Base-by-base conservation (phyloP, 2,329 filamentous ascomycete species). In the Lasiodiplodia sp. region DNA sequence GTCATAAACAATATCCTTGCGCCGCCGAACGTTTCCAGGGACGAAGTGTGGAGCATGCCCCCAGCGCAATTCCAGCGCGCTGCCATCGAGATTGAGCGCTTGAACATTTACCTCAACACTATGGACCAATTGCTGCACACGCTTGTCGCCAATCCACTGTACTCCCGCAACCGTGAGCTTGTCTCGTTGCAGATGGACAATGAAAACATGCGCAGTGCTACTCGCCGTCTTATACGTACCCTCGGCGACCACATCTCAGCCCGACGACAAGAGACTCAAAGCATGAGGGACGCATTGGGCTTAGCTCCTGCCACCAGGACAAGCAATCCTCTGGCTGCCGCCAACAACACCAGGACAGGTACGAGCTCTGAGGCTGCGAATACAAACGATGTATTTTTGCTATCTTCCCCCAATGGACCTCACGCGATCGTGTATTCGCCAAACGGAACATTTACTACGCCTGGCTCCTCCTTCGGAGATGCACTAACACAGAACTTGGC, bases 391-490 rank as follows among this genome's bases (percentile, higher is more conserved):
- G 23, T 79, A 7, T 80, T 79, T 64, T 71, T 79, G 11, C 73
- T 80, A 0, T 78, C 77, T 31, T 77, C 77, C 67, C 77, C 78
- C 0, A 76, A 78, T 52, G 78, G 78, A 8, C 77, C 78, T 0
- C 76, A 79, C 18, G 77, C 77, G 14, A 69, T 80, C 38, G 69
- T 80, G 2, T 79, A 52, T 21, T 60, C 66, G 10, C 44, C 55
- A 4, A 28, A 62, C 3, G 55, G 53, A 7, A 53, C 55, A 21
- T 53, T 62, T 16, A 47, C 23, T 28, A 31, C 66, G 7, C 47
- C 66, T 7, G 31, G 62, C 23, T 53, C 62, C 18, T 31, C 62
- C 4, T 40, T 65, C n/a, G 23, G 47, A 8, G 44, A 62, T n/a
- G 47, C 55, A 18, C 44, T 47, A 21, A 49, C 55, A 21, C 53